Evolutionary conservation across 2,329 filamentous ascomycete genomes (phyloP), one percentile per base, ranked within the genome.

Genomic region (Xylogone sp.): DNA sequence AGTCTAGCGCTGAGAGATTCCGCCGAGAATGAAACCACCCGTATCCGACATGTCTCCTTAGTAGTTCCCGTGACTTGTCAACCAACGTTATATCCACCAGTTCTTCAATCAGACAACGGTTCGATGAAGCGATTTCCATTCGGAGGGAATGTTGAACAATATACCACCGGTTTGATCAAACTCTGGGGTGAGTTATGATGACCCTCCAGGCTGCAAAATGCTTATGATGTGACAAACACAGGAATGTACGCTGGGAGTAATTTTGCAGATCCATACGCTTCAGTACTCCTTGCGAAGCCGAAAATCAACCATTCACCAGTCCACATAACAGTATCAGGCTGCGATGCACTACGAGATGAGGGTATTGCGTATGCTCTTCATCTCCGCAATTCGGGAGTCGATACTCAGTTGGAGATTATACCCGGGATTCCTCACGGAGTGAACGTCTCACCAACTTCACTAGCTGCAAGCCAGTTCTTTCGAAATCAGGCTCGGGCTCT

Each of bases 341-440:
- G 19, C 13, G 46, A 48, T 22, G 18, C 46, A 7, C 27, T 48
- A 7, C n/a, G 46, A 34, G 46, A 48, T n/a, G 46, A 48, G 31
- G 46, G 46, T 3, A 8, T 48, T 20, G 46, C 46, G 5, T 48
- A 48, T 42, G 24, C 46, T 31, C 27, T 31, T 31, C 27, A 13
- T 8, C 27, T 31, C 7, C 27, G 27, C 8, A 31, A 31, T 31
- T 31, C 8, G 7, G 27, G 13, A 8, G 13, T 31, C 13, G 27
- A 31, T 31, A 31, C 27, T 8, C 27, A 31, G 27, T 13, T 31
- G 27, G 27, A 31, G 27, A 31, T 31, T 8, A 31, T 31, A 7
- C 27, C 27, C 13, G 27, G 27, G 8, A 13, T 31, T 31, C 27
- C 27, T 31, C 27, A 31, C 13, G 27, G 27, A 7, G 27, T 31